Base-by-base conservation (phyloP, 2,329 filamentous ascomycete genomes). In the Chrysoporthe deuterocubensis region DNA sequence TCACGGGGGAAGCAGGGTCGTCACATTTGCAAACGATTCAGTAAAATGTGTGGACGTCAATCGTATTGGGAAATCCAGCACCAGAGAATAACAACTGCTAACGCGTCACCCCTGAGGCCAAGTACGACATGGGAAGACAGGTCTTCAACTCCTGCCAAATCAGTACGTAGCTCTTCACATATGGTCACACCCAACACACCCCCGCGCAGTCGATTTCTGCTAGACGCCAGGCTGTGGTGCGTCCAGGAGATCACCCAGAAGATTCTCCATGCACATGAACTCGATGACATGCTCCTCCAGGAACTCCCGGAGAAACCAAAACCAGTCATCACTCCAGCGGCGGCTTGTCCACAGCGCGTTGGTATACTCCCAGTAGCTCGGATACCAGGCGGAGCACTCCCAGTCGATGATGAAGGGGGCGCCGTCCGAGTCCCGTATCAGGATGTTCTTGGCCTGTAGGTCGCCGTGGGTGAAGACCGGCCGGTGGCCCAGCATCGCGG, bases 391-490 rank as follows among this genome's bases (percentile, higher is more conserved):
- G 32, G 79, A 75, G 42, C 77, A 75, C 71, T 85, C 82, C 82
- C 82, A 85, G 70, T 84, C 83, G 34, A 85, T 66, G 34, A 84
- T 77, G 26, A 61, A 21, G 3, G 78, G 82, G 54, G 75, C 75
- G 18, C 83, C 74, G 8, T 77, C 73, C 18, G 78, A 79, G 2
- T 77, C 79, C 1, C 74, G 69, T 2, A 79, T 74, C 3, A 85
- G 67, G 42, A 85, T 82, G 65, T 85, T 85, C 3, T 80, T 71
- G 3, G 77, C 78, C 11, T 76, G 77, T 13, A 88, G 75, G 72
- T 88, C 85, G 3, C 80, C 80, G 75, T 87, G 84, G 1, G 83
- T 83, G 68, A 87, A 82, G 1, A 82, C 77, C 43, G 79, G 73
- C n/a, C 71, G 71, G 70, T 80, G 75, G 21, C 73, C 44, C 0